These are phyloP conservation scores for Venturia asperata DNA, from an alignment of 2,329 filamentous ascomycete species.

Conservation along the genomic window DNA sequence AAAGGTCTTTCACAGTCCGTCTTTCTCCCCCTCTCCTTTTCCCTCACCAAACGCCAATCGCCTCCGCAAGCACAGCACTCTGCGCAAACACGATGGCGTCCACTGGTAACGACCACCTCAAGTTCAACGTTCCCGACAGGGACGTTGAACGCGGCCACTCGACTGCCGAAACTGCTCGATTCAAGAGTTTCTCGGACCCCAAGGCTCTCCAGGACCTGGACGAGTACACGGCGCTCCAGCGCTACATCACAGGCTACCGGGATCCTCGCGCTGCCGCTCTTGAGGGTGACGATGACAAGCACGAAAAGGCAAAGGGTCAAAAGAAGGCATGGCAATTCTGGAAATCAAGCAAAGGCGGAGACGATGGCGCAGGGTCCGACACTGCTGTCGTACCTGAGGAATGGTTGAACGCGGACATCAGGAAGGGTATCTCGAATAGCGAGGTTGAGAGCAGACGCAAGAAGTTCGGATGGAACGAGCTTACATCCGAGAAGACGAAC, in stretches of 20 bases:
- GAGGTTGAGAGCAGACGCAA: conserved; percentile 60
- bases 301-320: conserved; percentile 39
- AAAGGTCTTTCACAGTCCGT: conserved; percentile 5
- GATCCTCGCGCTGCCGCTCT: conserved; percentile 48
- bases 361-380: conserved; percentile 30
- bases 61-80: background rate
- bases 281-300: conserved; percentile 33
- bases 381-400: conserved; percentile 50
- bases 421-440: conserved; percentile 50
- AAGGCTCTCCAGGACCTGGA: conserved; percentile 38
- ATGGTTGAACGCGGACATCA: conserved; percentile 62
- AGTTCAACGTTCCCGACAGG: background rate
- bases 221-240: conserved; percentile 59
- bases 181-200: conserved; percentile 12
- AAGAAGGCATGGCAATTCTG: conserved; percentile 52
- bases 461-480: conserved; percentile 63
- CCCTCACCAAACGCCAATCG: background rate
- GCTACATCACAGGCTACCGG: conserved; percentile 61
- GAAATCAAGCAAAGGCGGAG: conserved; percentile 32
- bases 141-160: conserved; percentile 11
- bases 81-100: background rate
- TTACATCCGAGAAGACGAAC: conserved; percentile 68
- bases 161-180: background rate
- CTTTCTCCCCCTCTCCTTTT: background rate
- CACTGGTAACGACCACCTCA: conserved; percentile 8